Base-by-base conservation (phyloP, 2,329 filamentous ascomycete species). In the Botrytis medusae region DNA sequence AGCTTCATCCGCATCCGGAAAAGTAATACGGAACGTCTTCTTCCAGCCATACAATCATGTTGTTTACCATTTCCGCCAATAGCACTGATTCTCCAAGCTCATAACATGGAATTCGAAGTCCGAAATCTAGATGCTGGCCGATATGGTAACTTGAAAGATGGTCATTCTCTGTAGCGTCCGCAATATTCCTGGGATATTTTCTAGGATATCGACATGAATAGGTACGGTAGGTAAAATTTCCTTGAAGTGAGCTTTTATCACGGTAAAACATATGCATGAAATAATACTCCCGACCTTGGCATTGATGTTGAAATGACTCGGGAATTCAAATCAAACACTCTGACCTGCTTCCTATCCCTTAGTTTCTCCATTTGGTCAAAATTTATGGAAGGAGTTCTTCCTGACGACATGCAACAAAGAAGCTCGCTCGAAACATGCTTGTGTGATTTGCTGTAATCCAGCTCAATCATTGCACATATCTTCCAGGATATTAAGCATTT, bases 401-500 rank as follows among this genome's bases (percentile, higher is more conserved):
- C 73, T 70, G 62, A 72, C 59, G 70, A 73, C 20, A 40, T 74
- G 73, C 73, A 72, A 72, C 71, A 72, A 72, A 72, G 70, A 40
- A 37, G 16, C 54, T 61, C 73, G 57, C 34, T 46, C 32, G 57
- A 69, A n/a, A 63, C 46, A 65, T 54, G 54, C 57, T 44, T 44
- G 37, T 44, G 37, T 54, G 37, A 42, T 51, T 42, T 57, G 44
- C 34, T 63, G n/a, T 29, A 8, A 16, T 7, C 25, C 37, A 44
- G 25, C 44, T 79, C 74, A 80, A 42, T 81, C 82, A 32, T 74
- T 78, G 74, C 83, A 87, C 59, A 87, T 80, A 80, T 88, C 86
- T 78, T 87, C 83, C 65, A 88, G 79, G 60, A 87, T 79, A 57
- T 82, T 82, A 70, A 88, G 75, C 83, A 87, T 86, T 74, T 82